Base-by-base conservation (phyloP, 371 early-diverging fungal genomes). In the Mucor circinelloides region DNA sequence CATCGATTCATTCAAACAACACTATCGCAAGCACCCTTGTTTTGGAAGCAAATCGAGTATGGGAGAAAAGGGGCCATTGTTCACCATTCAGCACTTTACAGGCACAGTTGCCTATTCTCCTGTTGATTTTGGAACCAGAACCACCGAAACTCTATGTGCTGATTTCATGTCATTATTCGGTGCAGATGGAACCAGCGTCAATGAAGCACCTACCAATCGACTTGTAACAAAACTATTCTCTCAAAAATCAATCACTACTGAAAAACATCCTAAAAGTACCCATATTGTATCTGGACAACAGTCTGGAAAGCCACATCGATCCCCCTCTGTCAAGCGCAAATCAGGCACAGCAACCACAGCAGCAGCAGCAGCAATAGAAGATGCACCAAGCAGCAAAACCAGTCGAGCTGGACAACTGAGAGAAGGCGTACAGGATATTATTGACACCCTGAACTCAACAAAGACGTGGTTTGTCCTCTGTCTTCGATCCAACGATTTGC, bases 401-500 rank as follows among this genome's bases (percentile, higher is more conserved):
- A 60, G 57, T 50, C 86, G 56, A 17, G 85, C 64, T 2, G 52
- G 84, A 0, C 91, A 94, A 17, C 32, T 76, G 27, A 58, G 57
- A 2, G 70, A 70, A 27, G 77, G 91, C 2, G 75, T 94, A 6
- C 80, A 88, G 6, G 38, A 40, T 68, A 76, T 96, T 15, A 79
- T 94, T 15, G 86, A 88, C 15, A 88, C 93, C 8, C 71, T 97
- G 9, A 80, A 83, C 34, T 89, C 90, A 42, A 91, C 97, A 1
- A 87, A 91, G 55, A 81, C 89, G 3, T 97, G 97, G 97, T 94
- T 90, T 72, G 81, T 96, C 31, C 69, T 93, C 58, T 94, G 94
- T 79, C 74, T 97, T 54, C 84, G 85, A 27, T 90, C 93, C 2
- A 90, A 91, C 67, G 91, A 91, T 70, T 74, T 87, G 10, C 78